Base-by-base conservation (phyloP, 208 protist species). In the Acanthamoeba royreba region DNA sequence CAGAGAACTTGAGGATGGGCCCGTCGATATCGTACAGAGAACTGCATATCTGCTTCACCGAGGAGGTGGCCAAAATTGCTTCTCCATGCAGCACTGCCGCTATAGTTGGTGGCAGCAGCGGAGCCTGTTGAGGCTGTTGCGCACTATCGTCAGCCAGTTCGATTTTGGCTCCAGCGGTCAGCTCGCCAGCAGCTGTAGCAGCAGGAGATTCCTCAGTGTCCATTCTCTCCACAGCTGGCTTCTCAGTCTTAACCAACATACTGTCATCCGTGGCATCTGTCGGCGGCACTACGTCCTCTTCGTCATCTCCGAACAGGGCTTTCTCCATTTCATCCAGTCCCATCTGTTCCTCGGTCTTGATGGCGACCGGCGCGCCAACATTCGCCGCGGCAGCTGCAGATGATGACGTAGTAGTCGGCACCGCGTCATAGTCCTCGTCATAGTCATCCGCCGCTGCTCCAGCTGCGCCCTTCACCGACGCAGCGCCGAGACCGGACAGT, bases 1-100 rank as follows among this genome's bases (percentile, higher is more conserved):
- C 53, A 3, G 86, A 92, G 46, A 92, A 92, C 46, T 92, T 92
- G 86, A 92, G 86, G 33, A 92, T 92, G n/a, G 86, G 86, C 1
- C 86, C 86, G 11, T 49, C 43, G 40, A 53, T 33, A 38, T 42
- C 86, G 25, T 49, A 81, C 2, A 92, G 61, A 13, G 86, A 77
- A 31, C 42, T 81, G 63, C 53, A 92, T 31, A 92, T 58, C 31
- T 92, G 31, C 58, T 79, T 92, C 31, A 92, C 63, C 11, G 87
- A 92, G 15, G 87, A 40, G 19, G 87, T 81, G 53, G 42, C 45
- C 5, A 46, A 7, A 17, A 61, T 15, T 15, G 45, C 87, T 13
- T 19, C n/a, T 52, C 87, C 87, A n/a, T 3, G 31, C 42, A 92
- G 38, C 25, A 92, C 61, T 7, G 87, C 52, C 15, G 55, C 25